A percentile compares a stretch with the other conserved stretches of the same genome.
These are phyloP conservation scores for Rhodamnia rubescens DNA, from an alignment of 345 rosid species.

Conservation along the genomic window DNA sequence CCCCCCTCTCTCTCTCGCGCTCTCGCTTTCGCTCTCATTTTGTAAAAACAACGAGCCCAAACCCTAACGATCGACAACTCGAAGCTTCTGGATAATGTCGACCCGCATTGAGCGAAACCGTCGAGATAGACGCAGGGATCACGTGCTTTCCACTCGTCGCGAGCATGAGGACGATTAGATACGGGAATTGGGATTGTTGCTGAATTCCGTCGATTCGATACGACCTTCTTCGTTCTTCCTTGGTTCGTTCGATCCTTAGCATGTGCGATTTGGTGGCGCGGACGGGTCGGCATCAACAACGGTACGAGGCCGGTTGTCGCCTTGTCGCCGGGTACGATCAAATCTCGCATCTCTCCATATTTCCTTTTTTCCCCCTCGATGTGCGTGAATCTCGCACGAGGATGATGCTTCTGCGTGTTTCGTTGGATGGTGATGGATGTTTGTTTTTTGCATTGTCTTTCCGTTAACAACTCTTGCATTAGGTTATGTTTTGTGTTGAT, in stretches of 20 bases:
- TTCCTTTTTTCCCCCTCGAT: background rate
- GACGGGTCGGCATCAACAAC: constrained; percentile 97
- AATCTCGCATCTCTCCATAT: background rate
- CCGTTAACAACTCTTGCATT: background rate
- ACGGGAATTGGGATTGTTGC: background rate
- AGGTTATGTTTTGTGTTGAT: background rate
- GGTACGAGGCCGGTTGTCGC: constrained; percentile 82
- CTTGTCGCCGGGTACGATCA: constrained; percentile 83
- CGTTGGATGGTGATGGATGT: background rate
- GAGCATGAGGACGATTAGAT: background rate
- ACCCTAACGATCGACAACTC: background rate
- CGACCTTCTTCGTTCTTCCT: background rate
- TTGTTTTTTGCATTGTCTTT: background rate
- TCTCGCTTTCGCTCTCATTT: background rate
- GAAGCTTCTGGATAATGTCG: background rate
- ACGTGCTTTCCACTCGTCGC: background rate
- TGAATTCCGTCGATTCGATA: background rate
- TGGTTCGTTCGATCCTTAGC: constrained; percentile 6
- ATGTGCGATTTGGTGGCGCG: constrained; percentile 97
- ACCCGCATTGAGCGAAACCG: background rate
- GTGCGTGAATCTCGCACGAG: background rate
- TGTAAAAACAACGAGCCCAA: background rate
- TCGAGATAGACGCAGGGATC: background rate
- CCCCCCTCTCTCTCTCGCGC: background rate
- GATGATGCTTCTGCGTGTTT: background rate